Evolutionary conservation across 106 monocot genomes (phyloP), one percentile per base, ranked within the genome.

Genomic region (Acorus gramineus): DNA sequence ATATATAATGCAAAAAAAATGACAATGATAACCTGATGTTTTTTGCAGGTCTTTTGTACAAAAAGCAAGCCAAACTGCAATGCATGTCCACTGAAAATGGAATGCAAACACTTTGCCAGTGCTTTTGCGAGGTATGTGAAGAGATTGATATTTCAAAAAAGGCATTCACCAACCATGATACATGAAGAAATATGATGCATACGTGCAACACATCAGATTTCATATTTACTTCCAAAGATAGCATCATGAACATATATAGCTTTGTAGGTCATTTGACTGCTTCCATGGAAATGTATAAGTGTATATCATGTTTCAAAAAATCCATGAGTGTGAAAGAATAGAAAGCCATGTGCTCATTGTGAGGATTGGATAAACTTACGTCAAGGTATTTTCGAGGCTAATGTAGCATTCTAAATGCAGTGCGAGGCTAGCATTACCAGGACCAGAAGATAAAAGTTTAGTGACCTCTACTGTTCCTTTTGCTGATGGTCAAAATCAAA

Each of bases 1-100:
- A 28, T 28, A 28, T 28, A 28, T 28, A 28, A 28, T 1, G 1
- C 28, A 28, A 28, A 28, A n/a, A n/a, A n/a, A 28, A 28, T 28
- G 28, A 28, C 28, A 28, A 28, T 28, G 28, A 28, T 28, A 57
- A 60, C 10, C 47, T 2, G n/a, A 42, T 53, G 42, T 44, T 5
- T 44, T 45, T 43, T 80, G 72, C 82, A 90, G 89, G 89, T 85
- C 6, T 90, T 90, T 54, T 91, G 91, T 69, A 86, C 91, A 49
- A 91, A 91, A 76, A 91, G 73, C 61, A 91, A 81, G 66, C 91
- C 91, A 69, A 91, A 91, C 66, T 91, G 91, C 50, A 86, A 91
- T 64, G 83, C 86, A 14, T 91, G 91, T 57, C 91, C 91, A 49
- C 71, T 91, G 84, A 78, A 81, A 80, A 80, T 72, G 46, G 84